These are phyloP conservation scores for Polygonum aviculare DNA, from an alignment of 148 eudicot genomes.

Conservation along the genomic window DNA sequence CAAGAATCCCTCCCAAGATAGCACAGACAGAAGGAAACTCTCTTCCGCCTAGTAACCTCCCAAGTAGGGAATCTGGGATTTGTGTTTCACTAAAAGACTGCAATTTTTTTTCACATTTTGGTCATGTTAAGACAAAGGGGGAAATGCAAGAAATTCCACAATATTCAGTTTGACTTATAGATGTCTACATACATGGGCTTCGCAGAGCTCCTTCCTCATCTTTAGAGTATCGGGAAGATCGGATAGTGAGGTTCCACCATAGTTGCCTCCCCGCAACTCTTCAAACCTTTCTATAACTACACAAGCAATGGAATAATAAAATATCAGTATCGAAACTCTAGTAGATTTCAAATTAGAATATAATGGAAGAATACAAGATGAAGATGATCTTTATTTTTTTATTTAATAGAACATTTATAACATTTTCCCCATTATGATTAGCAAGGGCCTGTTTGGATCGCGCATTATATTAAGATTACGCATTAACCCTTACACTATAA, in stretches of 20 bases:
- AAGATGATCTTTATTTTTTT: neutral
- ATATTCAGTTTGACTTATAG: neutral
- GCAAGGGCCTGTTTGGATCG: too few relatives aligned
- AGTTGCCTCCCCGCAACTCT: conserved; percentile 54
- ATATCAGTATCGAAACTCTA: neutral
- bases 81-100: conserved; percentile 73
- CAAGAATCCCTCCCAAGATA: conserved; percentile 85
- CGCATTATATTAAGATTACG: too few relatives aligned
- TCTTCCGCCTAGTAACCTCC: conserved; percentile 51
- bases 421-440: neutral
- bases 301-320: neutral
- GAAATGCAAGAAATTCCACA: neutral
- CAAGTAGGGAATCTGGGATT: conserved; percentile 75
- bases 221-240: conserved; percentile 70
- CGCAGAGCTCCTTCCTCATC: conserved; percentile 69
- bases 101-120: neutral
- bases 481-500: too few relatives aligned
- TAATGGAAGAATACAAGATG: too few relatives aligned
- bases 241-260: conserved; percentile 53
- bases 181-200: conserved; percentile 35
- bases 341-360: neutral
- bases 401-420: too few relatives aligned
- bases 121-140: neutral
- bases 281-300: conserved; percentile 79
- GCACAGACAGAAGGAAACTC: conserved; percentile 98